These are phyloP conservation scores for Russula compacta DNA, from an alignment of 768 basidiomycete genomes.

Conservation along the genomic window DNA sequence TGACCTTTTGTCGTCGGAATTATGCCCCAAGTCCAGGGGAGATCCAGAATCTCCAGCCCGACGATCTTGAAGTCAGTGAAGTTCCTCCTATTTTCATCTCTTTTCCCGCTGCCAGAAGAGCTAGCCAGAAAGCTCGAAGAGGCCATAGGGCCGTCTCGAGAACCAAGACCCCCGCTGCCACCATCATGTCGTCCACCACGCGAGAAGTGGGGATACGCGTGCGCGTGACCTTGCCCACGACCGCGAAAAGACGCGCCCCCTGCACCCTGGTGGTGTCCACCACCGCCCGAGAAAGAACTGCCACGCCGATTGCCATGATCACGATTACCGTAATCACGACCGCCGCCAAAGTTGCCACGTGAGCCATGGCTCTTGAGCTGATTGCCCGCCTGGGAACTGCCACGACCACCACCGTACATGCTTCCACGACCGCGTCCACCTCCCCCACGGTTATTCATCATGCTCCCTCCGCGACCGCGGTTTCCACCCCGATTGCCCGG, in stretches of 20 bases:
- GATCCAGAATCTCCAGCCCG: conserved; percentile 73
- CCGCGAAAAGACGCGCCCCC: conserved; percentile 37
- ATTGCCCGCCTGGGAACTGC: conserved; percentile 36
- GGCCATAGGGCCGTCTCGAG: conserved; percentile 38
- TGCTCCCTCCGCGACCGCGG: conserved; percentile 42
- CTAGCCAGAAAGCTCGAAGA: conserved; percentile 18
- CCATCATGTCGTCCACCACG: conserved; percentile 36
- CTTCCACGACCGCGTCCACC: conserved; percentile 31
- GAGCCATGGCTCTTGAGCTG: conserved; percentile 53
- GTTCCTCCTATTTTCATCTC: conserved; percentile 82
- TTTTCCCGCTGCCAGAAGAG: conserved; percentile 46
- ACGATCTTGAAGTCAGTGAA: conserved; percentile 98
- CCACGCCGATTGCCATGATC: conserved; percentile 59
- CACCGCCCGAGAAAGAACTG: conserved; percentile 50
- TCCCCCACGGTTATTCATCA: conserved; percentile 35
- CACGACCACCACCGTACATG: conserved; percentile 34
- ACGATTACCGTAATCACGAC: conserved; percentile 45
- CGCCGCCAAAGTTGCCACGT: conserved; percentile 54
- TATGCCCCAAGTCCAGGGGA: conserved; percentile 83
- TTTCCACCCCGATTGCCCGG: conserved; percentile 36
- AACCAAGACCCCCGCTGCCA: conserved; percentile 26
- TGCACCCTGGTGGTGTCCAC: conserved; percentile 23
- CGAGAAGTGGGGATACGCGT: conserved; percentile 22
- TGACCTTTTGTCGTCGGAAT: conserved; percentile 31
- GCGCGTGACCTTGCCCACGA: conserved; percentile 48